These are phyloP conservation scores for Extremus antarcticus DNA, from an alignment of 495 filamentous ascomycete species.

Conservation along the genomic window DNA sequence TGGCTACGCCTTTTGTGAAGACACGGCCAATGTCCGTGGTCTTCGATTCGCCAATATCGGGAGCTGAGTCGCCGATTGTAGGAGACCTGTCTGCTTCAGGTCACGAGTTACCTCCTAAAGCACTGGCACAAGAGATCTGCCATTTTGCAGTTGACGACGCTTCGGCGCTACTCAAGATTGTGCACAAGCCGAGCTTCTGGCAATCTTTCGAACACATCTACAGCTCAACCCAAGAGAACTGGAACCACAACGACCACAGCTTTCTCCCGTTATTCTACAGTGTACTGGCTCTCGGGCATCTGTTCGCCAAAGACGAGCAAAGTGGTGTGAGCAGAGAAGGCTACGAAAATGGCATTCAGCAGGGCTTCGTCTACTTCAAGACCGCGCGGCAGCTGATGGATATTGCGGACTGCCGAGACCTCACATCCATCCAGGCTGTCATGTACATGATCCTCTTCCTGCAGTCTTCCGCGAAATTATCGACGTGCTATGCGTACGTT, in stretches of 20 bases:
- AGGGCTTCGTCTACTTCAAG: slow-evolving; percentile 84
- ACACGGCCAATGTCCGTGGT: slow-evolving; percentile 38
- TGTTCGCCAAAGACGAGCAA: slow-evolving; percentile 54
- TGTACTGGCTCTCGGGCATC: slow-evolving; percentile 73
- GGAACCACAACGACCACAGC: slow-evolving; percentile 60
- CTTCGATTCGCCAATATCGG: slow-evolving; percentile 62
- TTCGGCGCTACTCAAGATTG: slow-evolving; percentile 68
- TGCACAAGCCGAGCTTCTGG: slow-evolving; percentile 84
- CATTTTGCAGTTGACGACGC: slow-evolving; percentile 73
- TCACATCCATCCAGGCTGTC: slow-evolving; percentile 73
- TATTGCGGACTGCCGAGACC: slow-evolving; percentile 82
- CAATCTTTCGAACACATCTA: slow-evolving; percentile 70
- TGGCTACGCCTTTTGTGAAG: slow-evolving; percentile 30
- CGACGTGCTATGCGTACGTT: slow-evolving; percentile 87
- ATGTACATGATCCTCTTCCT: slow-evolving; percentile 90
- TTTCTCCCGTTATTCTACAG: slow-evolving; percentile 79
- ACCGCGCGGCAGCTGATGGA: slow-evolving; percentile 71
- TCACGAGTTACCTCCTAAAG: slow-evolving; percentile 50
- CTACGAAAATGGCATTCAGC: slow-evolving; percentile 63
- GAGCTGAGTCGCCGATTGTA: slow-evolving; percentile 49
- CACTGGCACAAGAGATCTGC: slow-evolving; percentile 57
- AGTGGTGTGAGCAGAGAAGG: slow-evolving; percentile 41
- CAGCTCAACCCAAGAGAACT: slow-evolving; percentile 55
- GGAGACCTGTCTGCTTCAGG: slow-evolving; percentile 4
- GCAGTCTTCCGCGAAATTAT: slow-evolving; percentile 80